Evolutionary conservation across 192 early-diverging fungal species (phyloP), one percentile per base, ranked within the genome.

Genomic region (Podila epicladia): DNA sequence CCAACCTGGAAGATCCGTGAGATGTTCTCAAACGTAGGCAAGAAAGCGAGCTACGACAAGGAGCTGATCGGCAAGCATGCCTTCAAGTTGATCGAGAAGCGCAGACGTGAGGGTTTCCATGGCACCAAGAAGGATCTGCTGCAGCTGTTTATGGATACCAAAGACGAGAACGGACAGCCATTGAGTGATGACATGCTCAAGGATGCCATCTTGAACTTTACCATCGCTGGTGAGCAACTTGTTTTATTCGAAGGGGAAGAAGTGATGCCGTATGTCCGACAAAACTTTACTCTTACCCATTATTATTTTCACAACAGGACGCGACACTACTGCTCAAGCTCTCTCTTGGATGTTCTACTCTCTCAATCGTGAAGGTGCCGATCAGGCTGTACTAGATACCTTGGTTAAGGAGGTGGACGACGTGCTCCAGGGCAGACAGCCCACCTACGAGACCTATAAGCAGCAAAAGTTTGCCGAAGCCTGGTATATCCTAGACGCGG

Each of bases 291-390:
- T 48, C 58, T 82, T 11, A 64, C 85, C 11, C 86, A 73, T 64
- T 82, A 86, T 28, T 60, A 17, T 9, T 37, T 45, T 45, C 41
- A 45, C 0, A 45, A 7, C 41, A 45, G 82, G 82, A 35, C 75
- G 90, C 60, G 83, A 90, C 78, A 82, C 89, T 32, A 89, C 90
- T 48, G 82, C 93, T 31, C 82, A 72, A 28, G 66, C 73, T 17
- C 72, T 91, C 11, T 64, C 80, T 20, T 91, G 91, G 88, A 83
- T 87, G 51, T 65, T 89, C 28, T 86, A 75, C 48, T 49, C 75
- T 26, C n/a, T 72, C 5, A 22, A 71, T 62, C 58, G 73, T 4
- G 70, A 91, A 13, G 63, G 72, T 50, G 63, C 73, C 48, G 58
- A 86, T 58, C 78, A 78, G 12, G 22, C 31, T 4, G 29, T 72